These are phyloP conservation scores for Asterochloris sp. DNA, from an alignment of 139 green algal genomes.

Conservation along the genomic window DNA sequence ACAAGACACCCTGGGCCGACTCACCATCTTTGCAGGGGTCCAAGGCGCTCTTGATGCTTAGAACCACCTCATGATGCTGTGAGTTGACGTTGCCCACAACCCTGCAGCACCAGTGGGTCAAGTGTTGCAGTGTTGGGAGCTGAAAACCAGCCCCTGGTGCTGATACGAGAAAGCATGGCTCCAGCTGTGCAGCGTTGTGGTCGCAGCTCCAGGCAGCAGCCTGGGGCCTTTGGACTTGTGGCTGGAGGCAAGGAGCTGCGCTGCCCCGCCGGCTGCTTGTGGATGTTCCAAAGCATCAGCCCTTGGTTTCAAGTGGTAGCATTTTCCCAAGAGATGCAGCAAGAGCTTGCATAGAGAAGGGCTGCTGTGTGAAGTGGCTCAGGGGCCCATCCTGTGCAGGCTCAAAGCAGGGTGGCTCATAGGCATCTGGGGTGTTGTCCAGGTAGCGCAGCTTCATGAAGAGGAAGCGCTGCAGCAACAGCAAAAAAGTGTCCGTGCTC, in stretches of 20 bases:
- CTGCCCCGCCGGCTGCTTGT: neutral
- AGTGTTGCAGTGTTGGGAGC: neutral
- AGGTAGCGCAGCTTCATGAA: conserved; percentile 82
- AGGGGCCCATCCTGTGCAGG: conserved; percentile 29
- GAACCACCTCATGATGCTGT: conserved; percentile 50
- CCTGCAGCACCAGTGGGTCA: conserved; percentile 26
- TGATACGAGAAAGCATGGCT: neutral
- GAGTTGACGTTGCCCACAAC: conserved; percentile 51
- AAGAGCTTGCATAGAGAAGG: conserved; percentile 55
- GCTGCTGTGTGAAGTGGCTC: conserved; percentile 51
- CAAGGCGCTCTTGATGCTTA: conserved; percentile 53
- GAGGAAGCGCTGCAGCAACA: conserved; percentile 57
- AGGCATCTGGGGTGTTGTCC: conserved; percentile 70
- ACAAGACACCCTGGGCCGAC: neutral
- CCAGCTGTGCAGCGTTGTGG: neutral
- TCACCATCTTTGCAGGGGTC: conserved; percentile 18
- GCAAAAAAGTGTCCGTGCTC: neutral
- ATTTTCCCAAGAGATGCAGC: neutral
- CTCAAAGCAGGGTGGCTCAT: conserved; percentile 76
- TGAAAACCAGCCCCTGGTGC: neutral
- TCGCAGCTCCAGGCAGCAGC: neutral
- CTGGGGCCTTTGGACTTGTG: neutral
- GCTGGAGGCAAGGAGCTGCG: neutral
- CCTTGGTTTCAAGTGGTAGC: neutral
- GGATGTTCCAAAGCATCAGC: neutral